phyloP scores from a whole-genome alignment of 1,139 yeast species.

The Diutina mesorugosa region DNA sequence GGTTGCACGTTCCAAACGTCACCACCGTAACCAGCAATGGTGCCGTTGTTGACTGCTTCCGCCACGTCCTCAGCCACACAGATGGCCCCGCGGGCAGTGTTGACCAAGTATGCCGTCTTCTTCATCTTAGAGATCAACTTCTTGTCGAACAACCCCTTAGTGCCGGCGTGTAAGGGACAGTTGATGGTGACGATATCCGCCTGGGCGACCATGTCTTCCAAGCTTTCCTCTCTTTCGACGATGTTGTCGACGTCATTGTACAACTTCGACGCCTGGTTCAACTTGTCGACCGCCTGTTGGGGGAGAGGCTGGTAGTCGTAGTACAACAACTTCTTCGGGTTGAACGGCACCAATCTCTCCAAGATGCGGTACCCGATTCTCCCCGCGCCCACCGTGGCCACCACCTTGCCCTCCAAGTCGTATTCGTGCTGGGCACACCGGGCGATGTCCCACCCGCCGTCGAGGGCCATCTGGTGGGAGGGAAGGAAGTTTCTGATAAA shows the following conservation, averaged over 20 bases:
- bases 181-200: constrained; percentile 71
- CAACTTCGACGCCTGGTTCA: constrained; percentile 25
- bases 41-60: constrained; percentile 57
- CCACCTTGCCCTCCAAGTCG: constrained; percentile 64
- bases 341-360: constrained; percentile 62
- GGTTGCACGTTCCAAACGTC: constrained; percentile 82
- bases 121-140: constrained; percentile 59
- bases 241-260: constrained; percentile 23
- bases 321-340: constrained; percentile 61
- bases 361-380: constrained; percentile 70
- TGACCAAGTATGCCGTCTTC: constrained; percentile 65
- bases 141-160: constrained; percentile 57
- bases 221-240: constrained; percentile 47
- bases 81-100: constrained; percentile 81
- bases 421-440: constrained; percentile 62
- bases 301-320: constrained; percentile 60
- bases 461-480: constrained; percentile 52
- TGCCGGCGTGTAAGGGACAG: constrained; percentile 63
- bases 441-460: constrained; percentile 68
- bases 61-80: constrained; percentile 65
- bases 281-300: constrained; percentile 39
- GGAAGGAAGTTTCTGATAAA: constrained; percentile 71
- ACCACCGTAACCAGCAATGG: constrained; percentile 70
- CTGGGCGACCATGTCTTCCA: constrained; percentile 57
- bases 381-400: constrained; percentile 76